These are phyloP conservation scores for Cyclotella baltica DNA, from an alignment of 108 stramenopile species.

Conservation along the genomic window DNA sequence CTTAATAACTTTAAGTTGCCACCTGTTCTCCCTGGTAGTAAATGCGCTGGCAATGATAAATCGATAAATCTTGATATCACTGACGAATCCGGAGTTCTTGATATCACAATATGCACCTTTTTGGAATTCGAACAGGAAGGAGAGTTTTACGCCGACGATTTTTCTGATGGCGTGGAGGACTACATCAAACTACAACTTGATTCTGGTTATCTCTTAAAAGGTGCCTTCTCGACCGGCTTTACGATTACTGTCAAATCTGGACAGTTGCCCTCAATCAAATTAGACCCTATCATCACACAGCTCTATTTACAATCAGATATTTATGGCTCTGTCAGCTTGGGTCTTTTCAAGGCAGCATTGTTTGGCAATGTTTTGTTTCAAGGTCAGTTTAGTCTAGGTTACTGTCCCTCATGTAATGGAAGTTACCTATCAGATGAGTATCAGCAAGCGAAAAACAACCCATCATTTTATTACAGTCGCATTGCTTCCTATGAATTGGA, in stretches of 20 bases:
- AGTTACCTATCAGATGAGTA: neutral
- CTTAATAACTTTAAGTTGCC: too few species aligned
- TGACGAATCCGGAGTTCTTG: neutral
- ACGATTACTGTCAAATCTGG: neutral
- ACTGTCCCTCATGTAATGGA: slow-evolving; percentile 16
- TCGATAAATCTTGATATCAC: neutral
- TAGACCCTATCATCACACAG: slow-evolving; percentile 33
- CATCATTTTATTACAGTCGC: too few species aligned
- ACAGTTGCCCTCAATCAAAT: too few species aligned
- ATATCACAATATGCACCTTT: slow-evolving; percentile 30
- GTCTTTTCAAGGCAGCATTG: slow-evolving; percentile 15
- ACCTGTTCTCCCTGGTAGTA: too few species aligned
- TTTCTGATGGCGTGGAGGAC: slow-evolving; percentile 22
- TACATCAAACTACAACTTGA: neutral
- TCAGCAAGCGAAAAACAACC: too few species aligned
- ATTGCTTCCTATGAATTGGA: too few species aligned
- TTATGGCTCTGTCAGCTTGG: neutral
- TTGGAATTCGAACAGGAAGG: slow-evolving; percentile 29
- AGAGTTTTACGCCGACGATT: neutral
- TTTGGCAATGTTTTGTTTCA: neutral
- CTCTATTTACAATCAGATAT: slow-evolving; percentile 14
- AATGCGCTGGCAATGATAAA: neutral
- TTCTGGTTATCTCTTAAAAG: neutral
- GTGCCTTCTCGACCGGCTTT: neutral
- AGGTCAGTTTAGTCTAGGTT: slow-evolving; percentile 5